These are phyloP conservation scores for Penicillium occitanis DNA, from an alignment of 2,329 filamentous ascomycete genomes.

Conservation along the genomic window DNA sequence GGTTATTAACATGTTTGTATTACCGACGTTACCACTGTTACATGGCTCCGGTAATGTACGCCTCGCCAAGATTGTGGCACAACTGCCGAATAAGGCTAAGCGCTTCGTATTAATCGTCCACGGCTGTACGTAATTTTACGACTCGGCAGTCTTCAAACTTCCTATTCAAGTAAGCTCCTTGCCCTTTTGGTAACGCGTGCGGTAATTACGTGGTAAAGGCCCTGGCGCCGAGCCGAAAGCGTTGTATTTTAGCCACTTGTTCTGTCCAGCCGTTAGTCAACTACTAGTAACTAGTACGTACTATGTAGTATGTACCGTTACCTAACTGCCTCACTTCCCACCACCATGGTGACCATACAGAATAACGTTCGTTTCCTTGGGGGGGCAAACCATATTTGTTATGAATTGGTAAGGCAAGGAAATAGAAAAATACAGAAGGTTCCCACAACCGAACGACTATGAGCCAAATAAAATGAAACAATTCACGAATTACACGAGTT, in stretches of 20 bases:
- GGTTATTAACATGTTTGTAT: background rate
- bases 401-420: background rate
- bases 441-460: background rate
- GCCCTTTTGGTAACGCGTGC: background rate
- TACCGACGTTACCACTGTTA: background rate
- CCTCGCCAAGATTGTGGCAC: conserved; percentile 1
- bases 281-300: no score
- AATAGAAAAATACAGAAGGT: conserved; percentile 6
- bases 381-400: background rate
- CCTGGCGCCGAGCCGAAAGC: background rate
- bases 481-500: background rate
- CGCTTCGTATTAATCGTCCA: background rate
- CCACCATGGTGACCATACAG: background rate
- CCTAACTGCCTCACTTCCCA: background rate
- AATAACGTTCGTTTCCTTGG: background rate
- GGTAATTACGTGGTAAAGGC: background rate
- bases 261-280: background rate
- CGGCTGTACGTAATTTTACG: background rate
- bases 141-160: background rate
- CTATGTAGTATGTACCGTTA: background rate
- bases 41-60: background rate
- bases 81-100: background rate
- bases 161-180: background rate
- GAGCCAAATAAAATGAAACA: background rate
- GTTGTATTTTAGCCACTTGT: conserved; percentile 5